These are phyloP conservation scores for Phytopythium vexans DNA, from an alignment of 352 stramenopile species.

Conservation along the genomic window DNA sequence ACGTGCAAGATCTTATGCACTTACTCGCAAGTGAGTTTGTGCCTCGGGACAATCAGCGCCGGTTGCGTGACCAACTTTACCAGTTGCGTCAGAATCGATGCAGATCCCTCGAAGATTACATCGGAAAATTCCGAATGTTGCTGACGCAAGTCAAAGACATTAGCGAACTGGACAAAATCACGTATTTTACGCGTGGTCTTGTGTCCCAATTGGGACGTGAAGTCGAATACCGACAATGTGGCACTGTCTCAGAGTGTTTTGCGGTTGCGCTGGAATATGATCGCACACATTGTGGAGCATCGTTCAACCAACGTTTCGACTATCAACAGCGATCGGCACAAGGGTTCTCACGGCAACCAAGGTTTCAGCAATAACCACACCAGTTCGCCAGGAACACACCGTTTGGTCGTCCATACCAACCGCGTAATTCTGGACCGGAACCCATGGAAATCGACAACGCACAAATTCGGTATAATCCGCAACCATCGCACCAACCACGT, in stretches of 20 bases:
- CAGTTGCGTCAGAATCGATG: conserved; percentile 12
- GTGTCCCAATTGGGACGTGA: conserved; percentile 12
- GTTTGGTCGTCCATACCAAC: no score
- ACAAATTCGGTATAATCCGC: conserved; percentile 1
- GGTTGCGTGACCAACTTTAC: conserved; percentile 13
- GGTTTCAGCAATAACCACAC: no score
- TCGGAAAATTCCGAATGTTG: conserved; percentile 10
- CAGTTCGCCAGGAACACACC: conserved; percentile 1
- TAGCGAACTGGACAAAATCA: conserved; percentile 22
- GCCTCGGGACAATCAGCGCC: conserved; percentile 16
- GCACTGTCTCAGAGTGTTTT: conserved; percentile 12
- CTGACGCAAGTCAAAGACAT: conserved; percentile 20
- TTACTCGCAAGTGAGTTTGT: conserved; percentile 12
- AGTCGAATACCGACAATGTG: conserved; percentile 22
- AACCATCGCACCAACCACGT: background rate
- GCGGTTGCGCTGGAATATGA: conserved; percentile 18
- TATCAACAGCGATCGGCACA: conserved; percentile 4
- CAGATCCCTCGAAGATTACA: conserved; percentile 14
- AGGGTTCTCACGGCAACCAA: no score
- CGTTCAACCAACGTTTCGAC: conserved; percentile 1
- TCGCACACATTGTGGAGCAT: conserved; percentile 12
- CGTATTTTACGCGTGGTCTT: conserved; percentile 16
- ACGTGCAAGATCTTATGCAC: conserved; percentile 7
- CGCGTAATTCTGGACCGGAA: conserved; percentile 11
- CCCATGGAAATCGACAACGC: conserved; percentile 13